phyloP scores from a whole-genome alignment of 148 eudicot species.

The Rhododendron ovatum region DNA sequence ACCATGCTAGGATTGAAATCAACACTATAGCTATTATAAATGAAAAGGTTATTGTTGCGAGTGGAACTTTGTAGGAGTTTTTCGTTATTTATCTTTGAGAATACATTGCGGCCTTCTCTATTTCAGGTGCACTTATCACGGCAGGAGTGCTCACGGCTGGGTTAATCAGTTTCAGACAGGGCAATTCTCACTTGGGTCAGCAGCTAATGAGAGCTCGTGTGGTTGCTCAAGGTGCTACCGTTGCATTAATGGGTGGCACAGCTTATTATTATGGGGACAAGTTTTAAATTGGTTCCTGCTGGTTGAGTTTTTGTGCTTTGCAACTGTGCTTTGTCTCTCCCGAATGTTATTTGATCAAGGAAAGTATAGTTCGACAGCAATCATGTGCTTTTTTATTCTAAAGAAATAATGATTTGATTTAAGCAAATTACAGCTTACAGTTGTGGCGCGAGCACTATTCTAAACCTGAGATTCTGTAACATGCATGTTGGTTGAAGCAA shows the following conservation, averaged over 20 bases:
- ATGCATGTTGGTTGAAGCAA: not conserved
- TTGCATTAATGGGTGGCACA: slow-evolving; percentile 83
- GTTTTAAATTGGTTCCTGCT: slow-evolving; percentile 13
- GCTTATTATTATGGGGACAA: slow-evolving; percentile 79
- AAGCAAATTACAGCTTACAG: no score
- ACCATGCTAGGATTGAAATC: not conserved
- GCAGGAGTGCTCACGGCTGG: slow-evolving; percentile 93
- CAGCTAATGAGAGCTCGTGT: slow-evolving; percentile 95
- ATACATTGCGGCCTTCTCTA: not conserved
- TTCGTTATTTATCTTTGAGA: not conserved
- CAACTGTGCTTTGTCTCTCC: not conserved
- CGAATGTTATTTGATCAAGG: not conserved
- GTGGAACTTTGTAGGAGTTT: not conserved
- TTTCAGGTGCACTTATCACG: slow-evolving; percentile 76
- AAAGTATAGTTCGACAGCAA: not conserved
- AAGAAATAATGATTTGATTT: not conserved
- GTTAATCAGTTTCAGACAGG: slow-evolving; percentile 75
- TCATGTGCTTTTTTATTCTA: not conserved
- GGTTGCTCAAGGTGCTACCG: slow-evolving; percentile 88
- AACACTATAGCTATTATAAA: not conserved
- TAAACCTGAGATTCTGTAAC: not conserved
- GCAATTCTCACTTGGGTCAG: slow-evolving; percentile 77
- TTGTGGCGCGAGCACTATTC: not conserved
- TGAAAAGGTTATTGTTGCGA: not conserved
- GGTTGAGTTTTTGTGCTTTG: not conserved